Percentiles rank a stretch among this genome's conserved stretches.
These are phyloP conservation scores for Eucalyptus curtisii DNA, from an alignment of 345 rosid genomes.

Conservation along the genomic window DNA sequence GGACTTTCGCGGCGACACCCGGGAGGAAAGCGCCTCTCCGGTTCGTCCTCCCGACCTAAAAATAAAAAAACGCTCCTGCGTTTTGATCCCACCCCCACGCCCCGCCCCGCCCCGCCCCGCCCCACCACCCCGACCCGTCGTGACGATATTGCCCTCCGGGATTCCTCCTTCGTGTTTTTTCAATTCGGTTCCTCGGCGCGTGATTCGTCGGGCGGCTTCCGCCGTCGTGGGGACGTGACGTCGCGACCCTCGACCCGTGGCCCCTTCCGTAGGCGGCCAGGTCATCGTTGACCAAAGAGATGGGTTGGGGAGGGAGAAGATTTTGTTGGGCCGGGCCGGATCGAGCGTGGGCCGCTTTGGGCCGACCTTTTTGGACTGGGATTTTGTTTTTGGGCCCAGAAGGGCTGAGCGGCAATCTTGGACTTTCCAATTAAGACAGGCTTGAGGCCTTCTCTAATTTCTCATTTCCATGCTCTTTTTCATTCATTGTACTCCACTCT, in stretches of 20 bases:
- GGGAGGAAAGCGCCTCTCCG: background rate
- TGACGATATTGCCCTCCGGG: background rate
- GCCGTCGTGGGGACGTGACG: background rate
- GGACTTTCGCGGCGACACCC: background rate
- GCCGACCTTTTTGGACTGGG: background rate
- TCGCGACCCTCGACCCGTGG: background rate
- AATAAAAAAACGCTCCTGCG: background rate
- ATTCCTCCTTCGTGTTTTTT: background rate
- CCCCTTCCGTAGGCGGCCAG: background rate
- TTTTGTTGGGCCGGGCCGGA: background rate
- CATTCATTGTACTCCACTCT: too few relatives aligned
- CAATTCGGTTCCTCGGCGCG: background rate
- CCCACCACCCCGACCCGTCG: background rate
- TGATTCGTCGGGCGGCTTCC: background rate
- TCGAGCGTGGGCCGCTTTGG: background rate
- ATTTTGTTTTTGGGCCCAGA: background rate
- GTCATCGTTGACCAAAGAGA: background rate
- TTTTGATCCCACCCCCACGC: background rate
- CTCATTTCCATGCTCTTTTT: too few relatives aligned
- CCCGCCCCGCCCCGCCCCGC: too few relatives aligned
- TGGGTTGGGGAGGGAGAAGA: too few relatives aligned
- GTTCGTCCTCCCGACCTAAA: background rate
- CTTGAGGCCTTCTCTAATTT: too few relatives aligned
- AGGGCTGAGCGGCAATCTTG: rapidly evolving
- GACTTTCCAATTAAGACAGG: background rate